These are phyloP conservation scores for Massariosphaeria phaeospora DNA, from an alignment of 495 filamentous ascomycete species.

Conservation along the genomic window DNA sequence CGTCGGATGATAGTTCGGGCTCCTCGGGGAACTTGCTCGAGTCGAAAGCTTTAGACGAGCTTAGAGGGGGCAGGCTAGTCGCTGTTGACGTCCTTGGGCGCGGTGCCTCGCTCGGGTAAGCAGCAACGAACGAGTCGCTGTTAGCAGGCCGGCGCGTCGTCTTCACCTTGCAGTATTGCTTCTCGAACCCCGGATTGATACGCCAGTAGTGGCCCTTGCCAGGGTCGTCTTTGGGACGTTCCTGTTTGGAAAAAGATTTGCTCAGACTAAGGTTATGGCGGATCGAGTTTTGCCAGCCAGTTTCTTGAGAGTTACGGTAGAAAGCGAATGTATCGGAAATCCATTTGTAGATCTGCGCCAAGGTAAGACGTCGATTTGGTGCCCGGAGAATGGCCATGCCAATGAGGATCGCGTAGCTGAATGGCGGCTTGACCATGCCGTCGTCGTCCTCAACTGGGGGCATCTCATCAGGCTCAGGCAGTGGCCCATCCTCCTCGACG, in stretches of 20 bases:
- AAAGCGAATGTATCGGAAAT: conserved; percentile 89
- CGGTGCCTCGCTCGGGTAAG: conserved; percentile 26
- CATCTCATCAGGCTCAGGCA: conserved; percentile 73
- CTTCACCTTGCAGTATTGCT: conserved; percentile 84
- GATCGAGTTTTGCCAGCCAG: conserved; percentile 98
- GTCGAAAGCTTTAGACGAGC: conserved; percentile 35
- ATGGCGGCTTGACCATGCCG: conserved; percentile 76
- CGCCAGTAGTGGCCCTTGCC: conserved; percentile 99
- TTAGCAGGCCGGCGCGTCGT: conserved; percentile 53
- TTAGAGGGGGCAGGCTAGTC: conserved; percentile 38
- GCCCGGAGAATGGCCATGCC: conserved; percentile 94
- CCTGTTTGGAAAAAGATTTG: conserved; percentile 94
- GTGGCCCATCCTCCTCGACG: conserved; percentile 48
- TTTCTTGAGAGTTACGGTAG: conserved; percentile 71
- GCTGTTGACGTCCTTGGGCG: conserved; percentile 35
- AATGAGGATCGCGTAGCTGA: conserved; percentile 93
- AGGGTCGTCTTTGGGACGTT: conserved; percentile 93
- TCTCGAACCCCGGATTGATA: conserved; percentile 81
- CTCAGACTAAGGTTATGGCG: conserved; percentile 96
- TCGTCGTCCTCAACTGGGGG: conserved; percentile 81
- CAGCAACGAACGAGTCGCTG: conserved; percentile 37
- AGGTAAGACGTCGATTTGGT: conserved; percentile 73
- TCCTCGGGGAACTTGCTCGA: conserved; percentile 48
- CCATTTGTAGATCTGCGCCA: conserved; percentile 99
- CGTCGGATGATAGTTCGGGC: conserved; percentile 80